phyloP scores from a whole-genome alignment of 2,329 filamentous ascomycete species.

The Talaromyces marneffei region DNA sequence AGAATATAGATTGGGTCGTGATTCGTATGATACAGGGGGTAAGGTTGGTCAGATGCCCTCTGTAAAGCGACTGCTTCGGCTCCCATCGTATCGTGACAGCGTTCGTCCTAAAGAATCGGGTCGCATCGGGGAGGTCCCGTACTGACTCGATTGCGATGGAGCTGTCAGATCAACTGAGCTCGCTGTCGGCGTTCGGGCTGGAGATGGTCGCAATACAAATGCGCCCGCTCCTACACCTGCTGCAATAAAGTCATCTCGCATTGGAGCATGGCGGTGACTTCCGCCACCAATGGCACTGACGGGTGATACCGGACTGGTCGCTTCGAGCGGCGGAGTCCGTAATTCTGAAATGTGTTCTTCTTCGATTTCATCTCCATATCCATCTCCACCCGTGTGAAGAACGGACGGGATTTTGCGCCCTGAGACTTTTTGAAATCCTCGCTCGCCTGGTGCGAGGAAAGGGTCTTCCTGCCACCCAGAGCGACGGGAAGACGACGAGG shows the following conservation, averaged over 20 bases:
- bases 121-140: conserved; percentile 15
- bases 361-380: conserved; percentile 36
- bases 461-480: conserved; percentile 23
- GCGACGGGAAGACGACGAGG: conserved; percentile 28
- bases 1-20: conserved; percentile 4
- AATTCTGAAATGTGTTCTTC: conserved; percentile 22
- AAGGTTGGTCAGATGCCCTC: conserved; percentile 24
- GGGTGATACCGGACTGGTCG: conserved; percentile 16
- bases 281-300: conserved; percentile 7
- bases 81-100: conserved; percentile 39
- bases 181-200: conserved; percentile 39
- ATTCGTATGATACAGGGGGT: conserved; percentile 6
- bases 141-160: conserved; percentile 13
- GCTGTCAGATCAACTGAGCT: conserved; percentile 26
- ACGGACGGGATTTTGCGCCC: conserved; percentile 45
- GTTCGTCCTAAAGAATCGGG: conserved; percentile 40
- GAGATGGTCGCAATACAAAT: conserved; percentile 38
- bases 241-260: conserved; percentile 20
- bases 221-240: conserved; percentile 20
- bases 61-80: conserved; percentile 42
- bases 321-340: conserved; percentile 6
- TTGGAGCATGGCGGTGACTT: conserved; percentile 18
- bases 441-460: conserved; percentile 35
- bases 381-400: conserved; percentile 43
- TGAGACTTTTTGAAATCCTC: conserved; percentile 46